Evolutionary conservation across 208 protist species (phyloP).

Genomic region (Trypanosoma cruzi): DNA sequence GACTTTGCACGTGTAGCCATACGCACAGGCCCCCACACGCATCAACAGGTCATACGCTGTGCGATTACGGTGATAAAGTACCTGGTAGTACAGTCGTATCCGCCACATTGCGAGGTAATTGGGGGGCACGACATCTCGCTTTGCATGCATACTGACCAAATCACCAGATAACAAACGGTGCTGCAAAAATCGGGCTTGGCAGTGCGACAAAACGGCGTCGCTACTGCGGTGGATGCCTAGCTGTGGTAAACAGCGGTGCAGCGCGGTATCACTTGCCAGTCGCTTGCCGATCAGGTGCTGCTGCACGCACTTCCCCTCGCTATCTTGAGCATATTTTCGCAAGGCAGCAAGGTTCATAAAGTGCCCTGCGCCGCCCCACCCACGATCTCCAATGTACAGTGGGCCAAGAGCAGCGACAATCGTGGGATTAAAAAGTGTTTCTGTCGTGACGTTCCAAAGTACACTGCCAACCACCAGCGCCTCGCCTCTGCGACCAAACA

Average conservation of each 20-base stretch:
- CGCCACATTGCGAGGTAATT: constrained; percentile 26
- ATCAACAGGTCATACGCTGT: constrained; percentile 21
- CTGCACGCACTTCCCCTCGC: constrained; percentile 18
- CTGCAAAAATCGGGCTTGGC: constrained; percentile 22
- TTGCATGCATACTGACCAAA: constrained; percentile 25
- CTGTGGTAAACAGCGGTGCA: constrained; percentile 15
- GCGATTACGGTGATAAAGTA: constrained; percentile 20
- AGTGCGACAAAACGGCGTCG: constrained; percentile 23
- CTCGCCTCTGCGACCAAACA: neutral
- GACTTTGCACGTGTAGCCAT: constrained; percentile 17
- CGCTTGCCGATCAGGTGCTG: constrained; percentile 4
- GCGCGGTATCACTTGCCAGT: constrained; percentile 25
- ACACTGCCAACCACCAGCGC: neutral
- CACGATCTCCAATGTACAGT: constrained; percentile 24
- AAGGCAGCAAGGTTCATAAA: constrained; percentile 26
- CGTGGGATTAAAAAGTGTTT: neutral
- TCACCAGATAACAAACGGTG: constrained; percentile 18
- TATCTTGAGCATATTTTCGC: neutral
- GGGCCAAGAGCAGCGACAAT: neutral
- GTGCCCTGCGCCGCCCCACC: constrained; percentile 34
- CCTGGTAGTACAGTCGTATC: constrained; percentile 31
- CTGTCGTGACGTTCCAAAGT: constrained; percentile 5
- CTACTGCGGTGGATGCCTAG: constrained; percentile 11
- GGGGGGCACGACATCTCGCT: constrained; percentile 26
- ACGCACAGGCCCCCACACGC: constrained; percentile 19